phyloP scores from a whole-genome alignment of 1,284 basidiomycete species.

The Macrocybe sp. region DNA sequence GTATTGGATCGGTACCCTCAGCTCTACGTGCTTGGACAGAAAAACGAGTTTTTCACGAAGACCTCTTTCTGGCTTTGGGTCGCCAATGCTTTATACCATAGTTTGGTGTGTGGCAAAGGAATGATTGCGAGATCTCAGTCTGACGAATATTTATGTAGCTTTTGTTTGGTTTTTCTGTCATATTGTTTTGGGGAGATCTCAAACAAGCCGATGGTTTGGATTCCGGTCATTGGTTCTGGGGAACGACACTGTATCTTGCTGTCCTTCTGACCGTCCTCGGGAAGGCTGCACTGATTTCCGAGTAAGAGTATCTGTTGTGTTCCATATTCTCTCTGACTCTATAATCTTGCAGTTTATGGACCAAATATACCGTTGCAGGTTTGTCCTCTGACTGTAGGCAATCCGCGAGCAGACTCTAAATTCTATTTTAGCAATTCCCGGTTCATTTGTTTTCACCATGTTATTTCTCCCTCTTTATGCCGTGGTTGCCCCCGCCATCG shows the following conservation, averaged over 20 bases:
- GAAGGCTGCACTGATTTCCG: slow-evolving; percentile 95
- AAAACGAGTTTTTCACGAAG: slow-evolving; percentile 89
- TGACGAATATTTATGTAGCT: slow-evolving; percentile 40
- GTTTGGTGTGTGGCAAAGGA: slow-evolving; percentile 56
- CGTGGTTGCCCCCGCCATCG: slow-evolving; percentile 79
- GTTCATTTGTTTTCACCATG: slow-evolving; percentile 96
- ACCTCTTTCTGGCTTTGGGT: slow-evolving; percentile 96
- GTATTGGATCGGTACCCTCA: slow-evolving; percentile 98
- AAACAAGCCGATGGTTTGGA: slow-evolving; percentile 79
- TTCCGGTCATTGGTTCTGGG: slow-evolving; percentile 98
- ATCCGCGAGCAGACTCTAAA: slow-evolving; percentile 4
- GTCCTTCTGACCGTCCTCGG: slow-evolving; percentile 94
- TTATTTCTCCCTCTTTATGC: slow-evolving; percentile 90
- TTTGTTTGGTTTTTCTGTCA: slow-evolving; percentile 83
- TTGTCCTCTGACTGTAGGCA: slow-evolving; percentile 14
- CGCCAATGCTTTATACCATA: slow-evolving; percentile 91
- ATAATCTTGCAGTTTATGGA: slow-evolving; percentile 79
- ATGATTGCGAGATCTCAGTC: not conserved
- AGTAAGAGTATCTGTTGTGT: slow-evolving; percentile 54
- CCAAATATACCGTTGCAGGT: slow-evolving; percentile 95
- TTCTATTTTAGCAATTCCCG: slow-evolving; percentile 73
- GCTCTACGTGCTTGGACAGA: slow-evolving; percentile 89
- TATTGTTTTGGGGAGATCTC: slow-evolving; percentile 90
- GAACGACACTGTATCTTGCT: slow-evolving; percentile 89
- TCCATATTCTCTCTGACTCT: slow-evolving; percentile 1